A percentile compares a stretch with the other conserved stretches of the same genome.
These are phyloP conservation scores for Hsuehochloa calcarea DNA, from an alignment of 176 grass and related monocot genomes.

Conservation along the genomic window DNA sequence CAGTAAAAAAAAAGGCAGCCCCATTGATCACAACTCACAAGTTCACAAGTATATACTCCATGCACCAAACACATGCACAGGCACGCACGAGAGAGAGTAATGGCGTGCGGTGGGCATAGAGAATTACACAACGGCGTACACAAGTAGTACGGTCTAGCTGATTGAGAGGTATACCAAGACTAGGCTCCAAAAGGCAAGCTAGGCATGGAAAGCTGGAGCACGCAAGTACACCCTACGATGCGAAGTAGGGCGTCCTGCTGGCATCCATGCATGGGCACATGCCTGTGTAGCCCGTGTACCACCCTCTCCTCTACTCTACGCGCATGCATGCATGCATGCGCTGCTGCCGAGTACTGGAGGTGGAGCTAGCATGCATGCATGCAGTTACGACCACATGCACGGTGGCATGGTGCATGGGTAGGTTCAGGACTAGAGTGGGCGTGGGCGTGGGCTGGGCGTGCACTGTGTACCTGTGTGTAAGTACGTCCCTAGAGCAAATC, in stretches of 20 bases:
- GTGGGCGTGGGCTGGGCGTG: background rate
- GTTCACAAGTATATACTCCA: too few relatives aligned
- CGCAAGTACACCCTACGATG: background rate
- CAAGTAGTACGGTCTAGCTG: background rate
- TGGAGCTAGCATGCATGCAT: background rate
- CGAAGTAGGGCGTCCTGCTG: background rate
- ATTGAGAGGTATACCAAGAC: background rate
- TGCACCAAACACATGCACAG: too few relatives aligned
- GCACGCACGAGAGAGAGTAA: too few relatives aligned
- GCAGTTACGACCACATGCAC: conserved; percentile 5
- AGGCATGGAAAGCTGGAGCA: background rate
- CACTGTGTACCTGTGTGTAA: background rate
- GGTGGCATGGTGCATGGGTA: background rate
- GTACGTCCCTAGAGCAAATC: background rate
- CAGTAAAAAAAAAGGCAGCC: too few relatives aligned
- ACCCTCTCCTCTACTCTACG: background rate
- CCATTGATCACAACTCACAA: too few relatives aligned
- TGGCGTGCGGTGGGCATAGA: too few relatives aligned
- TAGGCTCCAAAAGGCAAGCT: background rate
- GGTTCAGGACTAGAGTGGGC: conserved; percentile 2
- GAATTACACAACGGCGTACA: background rate
- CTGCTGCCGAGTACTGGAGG: background rate
- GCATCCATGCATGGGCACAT: background rate
- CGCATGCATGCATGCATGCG: background rate
- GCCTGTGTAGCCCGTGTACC: background rate